A percentile compares a stretch with the other conserved stretches of the same genome.
Evolutionary conservation across 768 basidiomycete species (phyloP).

Genomic region (Lentinula detonsa): DNA sequence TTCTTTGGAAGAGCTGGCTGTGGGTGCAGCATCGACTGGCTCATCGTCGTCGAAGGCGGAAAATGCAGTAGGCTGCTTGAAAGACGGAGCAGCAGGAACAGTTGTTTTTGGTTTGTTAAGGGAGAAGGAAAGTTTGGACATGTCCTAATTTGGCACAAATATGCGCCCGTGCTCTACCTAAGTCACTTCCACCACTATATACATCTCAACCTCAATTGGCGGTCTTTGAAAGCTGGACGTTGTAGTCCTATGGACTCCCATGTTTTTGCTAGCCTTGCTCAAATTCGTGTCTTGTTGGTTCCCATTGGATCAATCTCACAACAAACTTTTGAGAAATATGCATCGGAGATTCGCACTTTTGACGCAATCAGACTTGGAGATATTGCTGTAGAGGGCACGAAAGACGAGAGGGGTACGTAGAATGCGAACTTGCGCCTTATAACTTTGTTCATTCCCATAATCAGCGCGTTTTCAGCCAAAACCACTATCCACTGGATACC

Average conservation of each 20-base stretch:
- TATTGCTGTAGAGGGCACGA: slow-evolving; percentile 65
- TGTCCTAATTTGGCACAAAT: slow-evolving; percentile 18
- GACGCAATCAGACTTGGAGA: slow-evolving; percentile 73
- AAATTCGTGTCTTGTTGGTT: slow-evolving; percentile 77
- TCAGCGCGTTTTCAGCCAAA: slow-evolving; percentile 81
- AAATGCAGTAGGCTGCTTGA: slow-evolving; percentile 60
- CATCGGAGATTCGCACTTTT: slow-evolving; percentile 66
- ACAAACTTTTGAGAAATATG: slow-evolving; percentile 68
- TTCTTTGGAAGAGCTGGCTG: slow-evolving; percentile 29
- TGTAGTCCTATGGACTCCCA: slow-evolving; percentile 51
- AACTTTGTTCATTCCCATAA: slow-evolving; percentile 8
- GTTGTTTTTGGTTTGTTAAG: slow-evolving; percentile 57
- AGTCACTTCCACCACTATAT: not conserved
- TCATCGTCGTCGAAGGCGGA: slow-evolving; percentile 62
- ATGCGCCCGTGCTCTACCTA: not conserved
- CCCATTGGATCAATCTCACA: slow-evolving; percentile 76
- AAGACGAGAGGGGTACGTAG: slow-evolving; percentile 66
- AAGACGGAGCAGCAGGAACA: slow-evolving; percentile 32
- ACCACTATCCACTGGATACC: slow-evolving; percentile 64
- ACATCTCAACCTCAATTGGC: too few species aligned
- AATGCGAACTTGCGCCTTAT: not conserved
- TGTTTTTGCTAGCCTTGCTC: slow-evolving; percentile 79
- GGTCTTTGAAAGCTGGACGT: not conserved
- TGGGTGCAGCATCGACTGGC: slow-evolving; percentile 40
- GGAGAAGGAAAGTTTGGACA: slow-evolving; percentile 86